Evolutionary conservation across 1,284 basidiomycete genomes (phyloP), one percentile per base, ranked within the genome.

Genomic region (Thelephora terrestris): DNA sequence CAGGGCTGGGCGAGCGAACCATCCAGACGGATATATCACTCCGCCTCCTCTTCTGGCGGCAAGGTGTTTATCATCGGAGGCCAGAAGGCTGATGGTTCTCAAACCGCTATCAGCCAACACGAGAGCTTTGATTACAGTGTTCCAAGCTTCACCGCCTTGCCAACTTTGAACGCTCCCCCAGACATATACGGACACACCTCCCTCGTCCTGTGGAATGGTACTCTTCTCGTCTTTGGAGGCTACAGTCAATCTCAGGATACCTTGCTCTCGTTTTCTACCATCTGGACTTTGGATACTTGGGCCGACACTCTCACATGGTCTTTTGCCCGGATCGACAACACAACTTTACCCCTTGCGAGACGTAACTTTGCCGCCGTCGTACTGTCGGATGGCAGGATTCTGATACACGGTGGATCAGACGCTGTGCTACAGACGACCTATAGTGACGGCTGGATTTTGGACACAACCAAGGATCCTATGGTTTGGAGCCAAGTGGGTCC

Each of bases 371-470:
- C 79, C 0, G 70, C 79, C 2, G 71, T 73, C 0, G 60, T 78
- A 12, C 69, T 82, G 18, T 65, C 73, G 34, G 71, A 71, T 42
- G 75, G 71, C 23, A 74, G 73, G 48, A 66, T 90, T 24, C 65
- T 91, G 47, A 76, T 92, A 10, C 85, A 90, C 34, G 90, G 90
- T 18, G 90, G 90, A 10, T 74, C 76, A n/a, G 79, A 85, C 60
- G 73, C 71, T 5, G 60, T 56, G 25, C 67, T 84, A 46, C 73
- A 78, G 55, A 69, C 59, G 1, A 76, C 73, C 12, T 77, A 76
- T 49, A 70, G 65, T 40, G 90, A 92, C 60, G 84, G 83, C 2
- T 91, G 85, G 84, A 68, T 85, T 40, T 68, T 91, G 40, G 79
- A 91, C 55, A 74, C 76, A 0, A 68, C 70, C 4, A 66, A 71